A percentile compares a stretch with the other conserved stretches of the same genome.
Evolutionary conservation across 2,329 filamentous ascomycete species (phyloP).

Genomic region (Bretziella fagacearum): DNA sequence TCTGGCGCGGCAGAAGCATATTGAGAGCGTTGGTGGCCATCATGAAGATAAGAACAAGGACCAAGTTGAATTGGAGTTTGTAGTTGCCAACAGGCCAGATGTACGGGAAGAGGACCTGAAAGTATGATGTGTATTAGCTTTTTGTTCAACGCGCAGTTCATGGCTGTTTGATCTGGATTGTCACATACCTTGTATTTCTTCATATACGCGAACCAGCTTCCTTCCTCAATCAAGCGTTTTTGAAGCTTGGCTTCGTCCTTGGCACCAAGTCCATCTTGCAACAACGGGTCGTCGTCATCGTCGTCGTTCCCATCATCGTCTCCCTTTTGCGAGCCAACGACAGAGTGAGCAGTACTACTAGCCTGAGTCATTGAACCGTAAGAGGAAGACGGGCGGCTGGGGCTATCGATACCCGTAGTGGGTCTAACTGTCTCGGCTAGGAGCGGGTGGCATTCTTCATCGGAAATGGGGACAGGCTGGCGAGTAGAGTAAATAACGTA

Average conservation of each 20-base stretch:
- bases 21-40: constrained; percentile 56
- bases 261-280: constrained; percentile 30
- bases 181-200: constrained; percentile 47
- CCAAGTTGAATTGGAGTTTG: constrained; percentile 48
- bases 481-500: not conserved
- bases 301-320: not conserved
- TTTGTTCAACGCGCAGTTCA: not conserved
- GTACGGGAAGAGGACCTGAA: constrained; percentile 58
- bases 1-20: constrained; percentile 61
- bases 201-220: constrained; percentile 61
- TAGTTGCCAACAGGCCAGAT: constrained; percentile 57
- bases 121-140: not conserved
- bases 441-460: constrained; percentile 43
- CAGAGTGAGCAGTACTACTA: constrained; percentile 10
- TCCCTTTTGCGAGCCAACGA: constrained; percentile 2
- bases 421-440: constrained; percentile 22
- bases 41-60: constrained; percentile 50
- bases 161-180: too few relatives aligned
- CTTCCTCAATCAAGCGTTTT: constrained; percentile 54
- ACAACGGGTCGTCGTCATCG: constrained; percentile 27
- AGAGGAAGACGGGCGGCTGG: constrained; percentile 1
- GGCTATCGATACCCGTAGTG: not conserved
- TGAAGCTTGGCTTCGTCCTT: constrained; percentile 33
- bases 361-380: constrained; percentile 8
- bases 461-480: constrained; percentile 18